Evolutionary conservation across 495 filamentous ascomycete species (phyloP).

Genomic region (Tuber microsphaerosporum): DNA sequence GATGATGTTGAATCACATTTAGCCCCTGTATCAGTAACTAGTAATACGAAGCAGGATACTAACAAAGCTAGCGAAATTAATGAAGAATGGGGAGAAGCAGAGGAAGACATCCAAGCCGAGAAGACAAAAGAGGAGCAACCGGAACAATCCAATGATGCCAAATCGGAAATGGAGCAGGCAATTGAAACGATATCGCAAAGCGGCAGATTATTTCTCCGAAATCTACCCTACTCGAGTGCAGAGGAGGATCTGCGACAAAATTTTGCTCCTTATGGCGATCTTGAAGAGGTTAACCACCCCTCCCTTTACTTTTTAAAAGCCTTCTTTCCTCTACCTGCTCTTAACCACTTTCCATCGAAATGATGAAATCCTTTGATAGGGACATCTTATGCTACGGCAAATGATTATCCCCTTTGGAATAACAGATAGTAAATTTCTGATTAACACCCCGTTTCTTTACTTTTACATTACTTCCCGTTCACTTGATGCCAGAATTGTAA

Average conservation of each 20-base stretch:
- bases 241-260: slow-evolving; percentile 67
- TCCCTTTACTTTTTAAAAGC: slow-evolving; percentile 9
- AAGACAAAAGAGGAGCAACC: slow-evolving; percentile 35
- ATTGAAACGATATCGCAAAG: slow-evolving; percentile 51
- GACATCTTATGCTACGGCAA: slow-evolving; percentile 96
- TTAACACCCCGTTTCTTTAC: slow-evolving; percentile 42
- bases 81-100: slow-evolving; percentile 32
- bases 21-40: slow-evolving; percentile 11
- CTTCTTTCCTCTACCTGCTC: slow-evolving; percentile 25
- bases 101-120: slow-evolving; percentile 35
- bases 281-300: slow-evolving; percentile 74
- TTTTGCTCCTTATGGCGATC: slow-evolving; percentile 61
- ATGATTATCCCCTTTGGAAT: slow-evolving; percentile 57
- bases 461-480: slow-evolving; percentile 32
- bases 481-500: slow-evolving; percentile 19
- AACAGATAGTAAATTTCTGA: slow-evolving; percentile 40
- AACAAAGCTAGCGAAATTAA: slow-evolving; percentile 14
- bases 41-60: slow-evolving; percentile 7
- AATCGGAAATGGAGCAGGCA: slow-evolving; percentile 42
- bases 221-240: slow-evolving; percentile 72
- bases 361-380: slow-evolving; percentile 99
- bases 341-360: slow-evolving; percentile 43
- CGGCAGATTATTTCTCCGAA: slow-evolving; percentile 76
- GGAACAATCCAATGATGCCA: slow-evolving; percentile 17
- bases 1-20: slow-evolving; percentile 54